A percentile compares a stretch with the other conserved stretches of the same genome.
phyloP scores from a whole-genome alignment of 768 basidiomycete genomes.

The Leccinum disarticulatum region DNA sequence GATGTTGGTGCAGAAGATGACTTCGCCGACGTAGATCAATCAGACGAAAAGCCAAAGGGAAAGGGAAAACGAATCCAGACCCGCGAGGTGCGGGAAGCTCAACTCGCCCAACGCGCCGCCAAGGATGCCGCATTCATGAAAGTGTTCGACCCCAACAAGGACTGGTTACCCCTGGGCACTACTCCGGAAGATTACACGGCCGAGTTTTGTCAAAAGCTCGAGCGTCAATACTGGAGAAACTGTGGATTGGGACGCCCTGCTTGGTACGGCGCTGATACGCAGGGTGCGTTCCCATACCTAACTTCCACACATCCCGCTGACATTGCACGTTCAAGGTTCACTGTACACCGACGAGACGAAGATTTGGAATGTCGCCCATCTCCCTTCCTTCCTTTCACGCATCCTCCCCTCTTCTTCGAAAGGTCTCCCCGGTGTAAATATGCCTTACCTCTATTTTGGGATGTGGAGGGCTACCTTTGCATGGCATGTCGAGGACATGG shows the following conservation, averaged over 20 bases:
- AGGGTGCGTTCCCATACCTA: slow-evolving; percentile 56
- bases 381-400: slow-evolving; percentile 83
- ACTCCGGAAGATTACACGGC: slow-evolving; percentile 75
- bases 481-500: slow-evolving; percentile 99
- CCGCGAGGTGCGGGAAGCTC: slow-evolving; percentile 46
- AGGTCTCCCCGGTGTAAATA: slow-evolving; percentile 91
- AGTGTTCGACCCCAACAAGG: slow-evolving; percentile 65
- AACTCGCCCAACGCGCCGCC: slow-evolving; percentile 45
- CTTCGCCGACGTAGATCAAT: slow-evolving; percentile 14
- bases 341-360: slow-evolving; percentile 74
- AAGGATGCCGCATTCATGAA: slow-evolving; percentile 59
- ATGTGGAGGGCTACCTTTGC: slow-evolving; percentile 99
- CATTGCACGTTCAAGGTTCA: slow-evolving; percentile 43
- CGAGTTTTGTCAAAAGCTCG: slow-evolving; percentile 85
- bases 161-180: slow-evolving; percentile 82
- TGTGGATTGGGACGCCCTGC: slow-evolving; percentile 86
- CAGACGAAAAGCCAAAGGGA: slow-evolving; percentile 36
- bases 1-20: slow-evolving; percentile 20
- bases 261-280: slow-evolving; percentile 97
- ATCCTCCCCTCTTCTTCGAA: slow-evolving; percentile 66
- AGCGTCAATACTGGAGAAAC: slow-evolving; percentile 90
- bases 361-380: slow-evolving; percentile 91
- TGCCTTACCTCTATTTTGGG: slow-evolving; percentile 96
- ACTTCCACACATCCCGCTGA: background rate
- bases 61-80: slow-evolving; percentile 46